Evolutionary conservation across 306 rosid species (phyloP).

Genomic region (Morella rubra): DNA sequence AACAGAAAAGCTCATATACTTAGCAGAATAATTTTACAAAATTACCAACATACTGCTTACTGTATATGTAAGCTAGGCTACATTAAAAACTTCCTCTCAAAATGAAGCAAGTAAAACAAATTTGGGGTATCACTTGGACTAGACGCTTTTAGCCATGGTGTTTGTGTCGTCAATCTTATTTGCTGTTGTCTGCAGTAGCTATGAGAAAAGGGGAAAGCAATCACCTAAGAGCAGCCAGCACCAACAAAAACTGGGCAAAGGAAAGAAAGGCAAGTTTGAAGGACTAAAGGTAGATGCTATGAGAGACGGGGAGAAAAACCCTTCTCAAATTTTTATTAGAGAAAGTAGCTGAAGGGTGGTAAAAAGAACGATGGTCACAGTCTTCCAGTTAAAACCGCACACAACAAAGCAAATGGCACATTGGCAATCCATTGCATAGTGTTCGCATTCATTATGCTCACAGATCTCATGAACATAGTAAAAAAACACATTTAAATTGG

Average conservation of each 20-base stretch:
- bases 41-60: not conserved
- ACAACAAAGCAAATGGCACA: not conserved
- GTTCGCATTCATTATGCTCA: not conserved
- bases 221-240: conserved; percentile 1
- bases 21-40: not conserved
- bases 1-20: not conserved
- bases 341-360: not conserved
- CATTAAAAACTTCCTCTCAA: not conserved
- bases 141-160: not conserved
- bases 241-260: not conserved
- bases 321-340: not conserved
- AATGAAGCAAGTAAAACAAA: not conserved
- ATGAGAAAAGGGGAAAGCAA: conserved; percentile 1
- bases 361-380: not conserved
- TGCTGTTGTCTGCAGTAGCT: conserved; percentile 4
- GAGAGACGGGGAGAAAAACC: not conserved
- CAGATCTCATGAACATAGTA: not conserved
- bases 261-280: not conserved
- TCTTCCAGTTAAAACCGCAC: not conserved
- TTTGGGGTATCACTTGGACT: not conserved
- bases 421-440: not conserved
- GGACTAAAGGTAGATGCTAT: not conserved
- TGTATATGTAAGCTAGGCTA: not conserved
- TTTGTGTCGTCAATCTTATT: conserved; percentile 3
- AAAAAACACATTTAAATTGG: conserved; percentile 1